Evolutionary conservation across 306 rosid genomes (phyloP), one percentile per base, ranked within the genome.

Genomic region (Malus fusca): DNA sequence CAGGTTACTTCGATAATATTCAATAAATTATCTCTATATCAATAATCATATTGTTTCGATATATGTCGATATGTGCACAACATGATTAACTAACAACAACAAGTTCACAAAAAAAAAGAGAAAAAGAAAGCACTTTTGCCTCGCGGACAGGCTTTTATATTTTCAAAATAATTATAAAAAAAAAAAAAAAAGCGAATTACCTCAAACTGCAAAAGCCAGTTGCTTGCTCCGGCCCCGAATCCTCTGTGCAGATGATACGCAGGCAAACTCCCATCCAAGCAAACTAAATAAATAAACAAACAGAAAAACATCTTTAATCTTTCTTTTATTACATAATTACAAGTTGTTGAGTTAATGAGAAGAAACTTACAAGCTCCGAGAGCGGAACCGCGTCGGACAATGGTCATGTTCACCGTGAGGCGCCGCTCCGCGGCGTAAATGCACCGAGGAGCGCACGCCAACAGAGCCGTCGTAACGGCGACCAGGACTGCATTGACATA

Each of bases 191-290:
- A 6, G 66, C 37, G 21, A 61, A 61, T 81, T 82, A 91, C 98
- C 98, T 94, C 68, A 22, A 64, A 64, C 68, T 92, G 96, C n/a
- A 95, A 82, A 74, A 92, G 91, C 97, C 98, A 95, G 84, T 95
- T 95, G 74, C 76, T 66, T 7, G 77, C 56, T 26, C 98, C 97
- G 25, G 90, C 89, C 14, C 98, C 98, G 79, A 75, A 88, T 73
- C 98, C 98, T 73, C 90, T 84, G 80, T 95, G 80, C 69, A 85
- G 77, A 70, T 92, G 98, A 78, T 95, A 95, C 68, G 96, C 98
- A 79, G 97, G 98, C 81, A 87, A 87, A 84, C 98, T 95, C 62
- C 97, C 98, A 67, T 95, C 98, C 90, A 95, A 85, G 85, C 98
- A 95, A 79, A 87, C 98, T 94, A 40, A 21, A 56, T 75, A 58